Conservation (phyloP, 495 filamentous ascomycete genomes). For the Neurospora sp. region DNA sequence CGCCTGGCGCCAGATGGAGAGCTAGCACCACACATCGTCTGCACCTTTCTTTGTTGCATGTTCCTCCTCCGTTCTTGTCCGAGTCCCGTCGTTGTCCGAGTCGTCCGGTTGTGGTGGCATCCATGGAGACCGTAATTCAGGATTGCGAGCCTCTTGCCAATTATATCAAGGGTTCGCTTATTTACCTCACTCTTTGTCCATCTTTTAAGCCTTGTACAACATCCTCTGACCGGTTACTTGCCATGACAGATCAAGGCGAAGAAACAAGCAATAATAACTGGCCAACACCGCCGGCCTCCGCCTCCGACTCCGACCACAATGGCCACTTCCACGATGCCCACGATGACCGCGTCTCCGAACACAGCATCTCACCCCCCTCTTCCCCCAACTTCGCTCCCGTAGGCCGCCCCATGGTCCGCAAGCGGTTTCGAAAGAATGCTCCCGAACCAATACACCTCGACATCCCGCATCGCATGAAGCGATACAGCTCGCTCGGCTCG, state of each 20-base stretch:
- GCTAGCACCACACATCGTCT: constrained; percentile 11
- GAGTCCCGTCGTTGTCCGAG: background rate
- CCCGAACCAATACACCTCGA: constrained; percentile 52
- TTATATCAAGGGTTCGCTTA: constrained; percentile 78
- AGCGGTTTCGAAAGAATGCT: constrained; percentile 55
- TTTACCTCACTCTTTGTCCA: background rate
- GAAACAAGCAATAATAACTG: constrained; percentile 28
- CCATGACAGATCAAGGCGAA: constrained; percentile 29
- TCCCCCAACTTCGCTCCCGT: constrained; percentile 61
- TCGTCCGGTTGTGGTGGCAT: constrained; percentile 13
- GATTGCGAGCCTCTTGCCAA: constrained; percentile 85
- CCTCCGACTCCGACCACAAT: constrained; percentile 25
- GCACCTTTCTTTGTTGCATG: background rate
- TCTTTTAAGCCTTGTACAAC: background rate
- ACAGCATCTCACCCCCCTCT: constrained; percentile 32
- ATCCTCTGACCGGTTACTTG: constrained; percentile 2
- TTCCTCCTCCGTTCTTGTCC: background rate
- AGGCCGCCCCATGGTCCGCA: constrained; percentile 56
- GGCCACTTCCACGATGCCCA: background rate
- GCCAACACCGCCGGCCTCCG: constrained; percentile 24
- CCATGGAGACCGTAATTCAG: constrained; percentile 88
- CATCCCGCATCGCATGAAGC: constrained; percentile 27
- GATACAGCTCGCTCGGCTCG: constrained; percentile 26
- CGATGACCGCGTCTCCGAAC: constrained; percentile 14
- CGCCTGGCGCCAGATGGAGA: constrained; percentile 21